Evolutionary conservation across 2,329 filamentous ascomycete species (phyloP).

Genomic region (Fusarium transvaalense): DNA sequence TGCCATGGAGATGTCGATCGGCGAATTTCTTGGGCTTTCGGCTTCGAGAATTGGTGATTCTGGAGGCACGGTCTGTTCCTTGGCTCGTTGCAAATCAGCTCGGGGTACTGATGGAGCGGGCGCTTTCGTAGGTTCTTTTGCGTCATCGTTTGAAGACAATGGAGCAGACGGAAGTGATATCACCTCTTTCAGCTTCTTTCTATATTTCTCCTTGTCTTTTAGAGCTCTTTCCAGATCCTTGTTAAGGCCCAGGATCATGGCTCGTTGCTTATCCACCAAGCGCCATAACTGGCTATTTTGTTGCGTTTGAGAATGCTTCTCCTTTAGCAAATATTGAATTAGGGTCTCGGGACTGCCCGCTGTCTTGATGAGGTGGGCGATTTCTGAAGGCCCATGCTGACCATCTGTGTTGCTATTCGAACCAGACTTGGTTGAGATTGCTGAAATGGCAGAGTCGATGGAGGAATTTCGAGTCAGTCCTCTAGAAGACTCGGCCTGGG

Average conservation of each 20-base stretch:
- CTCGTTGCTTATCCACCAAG: conserved; percentile 93
- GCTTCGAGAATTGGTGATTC: conserved; percentile 65
- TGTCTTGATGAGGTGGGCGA: conserved; percentile 81
- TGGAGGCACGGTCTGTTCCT: conserved; percentile 48
- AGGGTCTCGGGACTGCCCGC: conserved; percentile 91
- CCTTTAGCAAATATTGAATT: conserved; percentile 87
- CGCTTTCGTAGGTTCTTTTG: conserved; percentile 19
- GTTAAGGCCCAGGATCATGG: conserved; percentile 93
- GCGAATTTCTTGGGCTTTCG: conserved; percentile 66
- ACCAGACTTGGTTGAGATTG: conserved; percentile 71
- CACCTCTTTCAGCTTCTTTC: conserved; percentile 87
- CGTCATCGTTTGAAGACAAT: conserved; percentile 41
- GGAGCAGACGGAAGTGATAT: conserved; percentile 58
- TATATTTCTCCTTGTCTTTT: conserved; percentile 95
- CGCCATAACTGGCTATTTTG: conserved; percentile 96
- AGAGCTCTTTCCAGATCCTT: conserved; percentile 91
- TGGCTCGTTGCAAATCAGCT: conserved; percentile 45
- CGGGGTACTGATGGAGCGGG: conserved; percentile 35
- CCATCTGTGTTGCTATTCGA: conserved; percentile 69
- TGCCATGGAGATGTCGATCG: conserved; percentile 70
- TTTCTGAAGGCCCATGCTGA: conserved; percentile 75
- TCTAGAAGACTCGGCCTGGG: conserved; percentile 56
- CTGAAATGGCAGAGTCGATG: conserved; percentile 92
- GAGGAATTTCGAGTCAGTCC: conserved; percentile 79
- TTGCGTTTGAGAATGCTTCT: conserved; percentile 88